These are phyloP conservation scores for Ustilago shanxiensis DNA, from an alignment of 1,284 basidiomycete genomes.

Conservation along the genomic window DNA sequence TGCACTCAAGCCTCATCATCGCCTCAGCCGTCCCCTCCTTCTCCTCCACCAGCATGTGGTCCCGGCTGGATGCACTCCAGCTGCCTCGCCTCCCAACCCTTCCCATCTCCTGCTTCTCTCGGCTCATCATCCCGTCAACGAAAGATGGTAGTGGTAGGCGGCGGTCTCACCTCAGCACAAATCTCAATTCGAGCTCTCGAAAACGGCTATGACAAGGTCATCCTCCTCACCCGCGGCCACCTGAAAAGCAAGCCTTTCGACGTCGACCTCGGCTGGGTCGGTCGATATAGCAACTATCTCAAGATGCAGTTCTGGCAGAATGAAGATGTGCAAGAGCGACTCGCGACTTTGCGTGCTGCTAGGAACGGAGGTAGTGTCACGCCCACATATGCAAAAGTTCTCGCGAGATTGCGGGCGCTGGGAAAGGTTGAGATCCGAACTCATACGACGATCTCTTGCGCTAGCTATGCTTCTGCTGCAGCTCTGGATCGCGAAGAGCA, in stretches of 20 bases:
- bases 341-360: conserved; percentile 57
- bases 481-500: background rate
- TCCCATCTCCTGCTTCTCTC: conserved; percentile 34
- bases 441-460: conserved; percentile 52
- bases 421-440: conserved; percentile 58
- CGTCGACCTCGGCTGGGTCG: conserved; percentile 66
- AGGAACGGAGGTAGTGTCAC: conserved; percentile 69
- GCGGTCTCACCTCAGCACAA: conserved; percentile 71
- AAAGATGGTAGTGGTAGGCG: conserved; percentile 68
- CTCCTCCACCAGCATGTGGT: conserved; percentile 21
- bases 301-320: conserved; percentile 70
- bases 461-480: conserved; percentile 16
- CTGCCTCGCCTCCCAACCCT: conserved; percentile 57
- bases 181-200: conserved; percentile 65
- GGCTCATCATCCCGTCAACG: background rate
- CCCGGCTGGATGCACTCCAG: conserved; percentile 69
- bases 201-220: conserved; percentile 63
- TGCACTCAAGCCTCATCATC: background rate
- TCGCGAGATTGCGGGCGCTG: conserved; percentile 51
- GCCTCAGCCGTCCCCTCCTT: background rate
- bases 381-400: conserved; percentile 59
- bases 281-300: conserved; percentile 61
- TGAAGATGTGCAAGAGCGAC: conserved; percentile 51
- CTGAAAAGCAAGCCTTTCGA: conserved; percentile 70
- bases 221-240: conserved; percentile 65